Conservation (phyloP, 2,329 filamentous ascomycete species). For the Trematosphaeria pertusa region DNA sequence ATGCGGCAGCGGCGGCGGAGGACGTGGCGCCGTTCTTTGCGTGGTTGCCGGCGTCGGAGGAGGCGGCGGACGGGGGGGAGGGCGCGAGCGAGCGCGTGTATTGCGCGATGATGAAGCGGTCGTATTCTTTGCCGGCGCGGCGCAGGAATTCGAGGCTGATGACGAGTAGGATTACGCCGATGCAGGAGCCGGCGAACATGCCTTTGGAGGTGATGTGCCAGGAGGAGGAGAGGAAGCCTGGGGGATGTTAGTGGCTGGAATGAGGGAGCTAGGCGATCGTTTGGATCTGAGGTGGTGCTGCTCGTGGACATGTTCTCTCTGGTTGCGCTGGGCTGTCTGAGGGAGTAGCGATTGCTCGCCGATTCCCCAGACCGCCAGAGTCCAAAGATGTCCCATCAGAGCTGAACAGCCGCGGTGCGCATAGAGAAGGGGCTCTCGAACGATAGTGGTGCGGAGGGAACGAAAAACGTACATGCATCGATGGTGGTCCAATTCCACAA, state of each 20-base stretch:
- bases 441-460: too few species aligned
- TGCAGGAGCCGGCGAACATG: constrained; percentile 82
- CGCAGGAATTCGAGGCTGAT: constrained; percentile 76
- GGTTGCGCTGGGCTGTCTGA: too few species aligned
- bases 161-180: constrained; percentile 77
- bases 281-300: too few species aligned
- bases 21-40: constrained; percentile 19
- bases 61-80: constrained; percentile 21
- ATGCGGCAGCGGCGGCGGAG: constrained; percentile 3
- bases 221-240: constrained; percentile 68
- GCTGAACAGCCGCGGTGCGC: too few species aligned
- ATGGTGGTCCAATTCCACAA: constrained; percentile 81
- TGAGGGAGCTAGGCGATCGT: too few species aligned
- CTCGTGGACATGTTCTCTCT: too few species aligned
- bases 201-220: constrained; percentile 74
- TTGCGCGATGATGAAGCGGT: constrained; percentile 68
- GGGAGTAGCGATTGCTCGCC: too few species aligned
- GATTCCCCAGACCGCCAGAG: too few species aligned
- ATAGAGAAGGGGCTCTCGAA: background rate
- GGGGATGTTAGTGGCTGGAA: constrained; percentile 1
- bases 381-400: too few species aligned
- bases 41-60: constrained; percentile 18
- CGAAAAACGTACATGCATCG: constrained; percentile 60
- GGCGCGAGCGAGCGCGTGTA: constrained; percentile 42
- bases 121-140: constrained; percentile 75